Conservation (phyloP, 139 green algal genomes). For the Chlorella sp. region DNA sequence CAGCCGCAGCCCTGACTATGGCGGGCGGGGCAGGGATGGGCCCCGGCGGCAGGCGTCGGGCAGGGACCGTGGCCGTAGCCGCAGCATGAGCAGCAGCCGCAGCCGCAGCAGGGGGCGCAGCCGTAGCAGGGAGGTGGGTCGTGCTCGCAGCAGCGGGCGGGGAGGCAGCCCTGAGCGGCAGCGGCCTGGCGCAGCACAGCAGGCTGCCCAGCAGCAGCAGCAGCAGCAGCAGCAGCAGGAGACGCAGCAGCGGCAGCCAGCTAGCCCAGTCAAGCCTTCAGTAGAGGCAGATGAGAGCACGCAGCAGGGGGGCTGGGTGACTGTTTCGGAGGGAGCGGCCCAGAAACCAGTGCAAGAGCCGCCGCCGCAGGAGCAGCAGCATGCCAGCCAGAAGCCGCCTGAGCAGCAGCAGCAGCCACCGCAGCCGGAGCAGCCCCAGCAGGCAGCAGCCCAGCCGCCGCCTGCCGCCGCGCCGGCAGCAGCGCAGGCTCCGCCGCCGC, state of each 20-base stretch:
- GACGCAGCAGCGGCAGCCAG: background rate
- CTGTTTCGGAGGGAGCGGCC: background rate
- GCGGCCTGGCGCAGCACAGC: background rate
- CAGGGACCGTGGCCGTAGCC: background rate
- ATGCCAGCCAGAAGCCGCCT: background rate
- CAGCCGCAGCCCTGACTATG: background rate
- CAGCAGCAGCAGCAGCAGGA: background rate
- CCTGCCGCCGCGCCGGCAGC: background rate
- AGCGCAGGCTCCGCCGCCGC: background rate
- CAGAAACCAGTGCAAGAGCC: background rate
- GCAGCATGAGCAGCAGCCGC: background rate
- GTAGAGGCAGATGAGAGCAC: background rate
- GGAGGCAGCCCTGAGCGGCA: background rate
- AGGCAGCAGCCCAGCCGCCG: no score
- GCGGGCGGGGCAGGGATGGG: background rate
- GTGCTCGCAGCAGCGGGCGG: background rate
- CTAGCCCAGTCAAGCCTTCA: background rate
- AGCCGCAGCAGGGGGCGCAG: background rate
- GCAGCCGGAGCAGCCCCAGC: background rate
- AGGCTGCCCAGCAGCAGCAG: background rate
- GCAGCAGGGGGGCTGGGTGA: background rate
- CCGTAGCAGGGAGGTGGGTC: background rate
- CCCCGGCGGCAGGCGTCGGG: background rate
- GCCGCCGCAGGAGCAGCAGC: conserved; percentile 7
- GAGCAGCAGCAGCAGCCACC: background rate